A percentile compares a stretch with the other conserved stretches of the same genome.
phyloP scores from a whole-genome alignment of 371 early-diverging fungal genomes.

The Zancudomyces culisetae region DNA sequence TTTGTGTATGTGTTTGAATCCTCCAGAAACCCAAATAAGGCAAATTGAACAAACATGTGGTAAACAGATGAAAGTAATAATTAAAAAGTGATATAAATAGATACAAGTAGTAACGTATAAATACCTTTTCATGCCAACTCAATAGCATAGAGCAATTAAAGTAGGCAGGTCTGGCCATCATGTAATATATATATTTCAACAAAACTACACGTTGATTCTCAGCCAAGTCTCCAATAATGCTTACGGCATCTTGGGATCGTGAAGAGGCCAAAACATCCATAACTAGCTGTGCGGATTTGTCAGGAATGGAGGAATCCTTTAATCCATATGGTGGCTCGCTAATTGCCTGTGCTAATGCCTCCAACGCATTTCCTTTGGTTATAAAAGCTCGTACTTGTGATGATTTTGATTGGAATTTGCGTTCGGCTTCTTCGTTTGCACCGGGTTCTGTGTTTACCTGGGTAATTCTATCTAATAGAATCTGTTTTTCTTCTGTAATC shows the following conservation, averaged over 20 bases:
- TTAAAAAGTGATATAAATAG: no score
- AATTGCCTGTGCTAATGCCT: constrained; percentile 47
- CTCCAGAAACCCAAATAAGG: no score
- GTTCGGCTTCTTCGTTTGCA: constrained; percentile 28
- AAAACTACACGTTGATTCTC: constrained; percentile 50
- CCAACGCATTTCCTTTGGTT: constrained; percentile 42
- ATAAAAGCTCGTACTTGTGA: constrained; percentile 36
- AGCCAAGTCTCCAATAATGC: constrained; percentile 34
- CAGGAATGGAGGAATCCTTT: constrained; percentile 30
- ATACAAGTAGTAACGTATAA: not conserved
- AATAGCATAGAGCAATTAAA: constrained; percentile 63
- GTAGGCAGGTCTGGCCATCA: constrained; percentile 66
- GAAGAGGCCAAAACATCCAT: constrained; percentile 56
- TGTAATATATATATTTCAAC: constrained; percentile 82
- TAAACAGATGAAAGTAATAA: no score
- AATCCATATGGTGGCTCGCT: constrained; percentile 68
- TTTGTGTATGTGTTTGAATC: not conserved
- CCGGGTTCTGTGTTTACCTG: constrained; percentile 19
- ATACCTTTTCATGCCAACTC: constrained; percentile 61
- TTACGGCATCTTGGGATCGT: constrained; percentile 42
- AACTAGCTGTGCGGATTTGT: constrained; percentile 48
- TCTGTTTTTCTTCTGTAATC: constrained; percentile 47
- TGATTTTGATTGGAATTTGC: constrained; percentile 34
- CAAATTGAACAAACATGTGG: no score
- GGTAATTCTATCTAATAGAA: constrained; percentile 21